Percentiles rank a stretch among this genome's conserved stretches.
phyloP scores from a whole-genome alignment of 495 filamentous ascomycete genomes.

The Lineolata rhizophorae region DNA sequence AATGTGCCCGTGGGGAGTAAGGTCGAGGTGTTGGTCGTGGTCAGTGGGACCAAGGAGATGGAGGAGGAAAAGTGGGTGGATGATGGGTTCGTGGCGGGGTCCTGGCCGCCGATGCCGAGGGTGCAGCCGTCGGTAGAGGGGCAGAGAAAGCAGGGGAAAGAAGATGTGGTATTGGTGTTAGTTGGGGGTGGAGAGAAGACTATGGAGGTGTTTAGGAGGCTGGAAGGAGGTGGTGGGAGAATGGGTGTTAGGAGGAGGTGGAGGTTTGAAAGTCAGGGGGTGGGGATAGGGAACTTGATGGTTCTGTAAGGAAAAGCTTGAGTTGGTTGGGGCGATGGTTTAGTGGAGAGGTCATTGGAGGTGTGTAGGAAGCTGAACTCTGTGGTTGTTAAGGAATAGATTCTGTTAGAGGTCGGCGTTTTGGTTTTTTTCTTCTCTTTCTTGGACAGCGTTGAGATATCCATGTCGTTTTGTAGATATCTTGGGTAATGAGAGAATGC shows the following conservation, averaged over 20 bases:
- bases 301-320: conserved; percentile 38
- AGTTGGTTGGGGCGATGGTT: no score
- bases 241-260: conserved; percentile 61
- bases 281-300: conserved; percentile 57
- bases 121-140: conserved; percentile 55
- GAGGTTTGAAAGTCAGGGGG: conserved; percentile 58
- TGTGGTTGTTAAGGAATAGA: no score
- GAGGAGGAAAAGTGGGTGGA: conserved; percentile 32
- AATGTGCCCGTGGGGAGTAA: conserved; percentile 59
- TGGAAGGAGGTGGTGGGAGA: no score
- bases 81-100: conserved; percentile 44
- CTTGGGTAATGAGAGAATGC: no score
- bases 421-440: no score
- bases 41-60: conserved; percentile 24
- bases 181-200: conserved; percentile 52
- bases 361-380: no score
- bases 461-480: no score
- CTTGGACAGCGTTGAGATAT: no score
- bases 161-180: conserved; percentile 71
- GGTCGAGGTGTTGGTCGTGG: conserved; percentile 64
- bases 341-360: no score
- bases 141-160: no score
- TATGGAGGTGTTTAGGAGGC: conserved; percentile 35
- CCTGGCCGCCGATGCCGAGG: conserved; percentile 47
- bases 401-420: no score